Evolutionary conservation across 805 yeast genomes (phyloP).

Genomic region (Komagataella kurtzmanii): DNA sequence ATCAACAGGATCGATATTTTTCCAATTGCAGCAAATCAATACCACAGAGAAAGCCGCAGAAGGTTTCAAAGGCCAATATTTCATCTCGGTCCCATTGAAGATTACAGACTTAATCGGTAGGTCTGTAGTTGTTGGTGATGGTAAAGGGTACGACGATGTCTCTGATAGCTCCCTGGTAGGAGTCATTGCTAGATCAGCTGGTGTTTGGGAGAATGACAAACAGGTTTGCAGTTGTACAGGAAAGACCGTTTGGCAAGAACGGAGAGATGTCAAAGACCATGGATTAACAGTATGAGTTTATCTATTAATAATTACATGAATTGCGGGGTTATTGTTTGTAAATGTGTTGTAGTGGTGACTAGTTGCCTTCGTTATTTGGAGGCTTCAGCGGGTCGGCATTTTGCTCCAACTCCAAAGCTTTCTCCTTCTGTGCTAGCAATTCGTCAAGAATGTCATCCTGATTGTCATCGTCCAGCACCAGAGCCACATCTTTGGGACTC

Average conservation of each 20-base stretch:
- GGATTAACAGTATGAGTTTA: conserved; percentile 26
- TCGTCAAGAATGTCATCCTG: conserved; percentile 1
- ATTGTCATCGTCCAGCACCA: conserved; percentile 10
- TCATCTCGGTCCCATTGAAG: conserved; percentile 29
- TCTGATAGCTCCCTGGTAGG: conserved; percentile 48
- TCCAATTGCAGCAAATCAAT: conserved; percentile 27
- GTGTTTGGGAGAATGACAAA: conserved; percentile 93
- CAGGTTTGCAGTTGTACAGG: conserved; percentile 92
- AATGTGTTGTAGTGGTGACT: neutral
- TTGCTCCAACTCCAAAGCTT: conserved; percentile 1
- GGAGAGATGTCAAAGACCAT: conserved; percentile 55
- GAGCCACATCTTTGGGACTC: neutral
- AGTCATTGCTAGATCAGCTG: conserved; percentile 92
- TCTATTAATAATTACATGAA: conserved; percentile 3
- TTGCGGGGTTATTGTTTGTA: neutral
- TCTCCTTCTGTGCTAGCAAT: neutral
- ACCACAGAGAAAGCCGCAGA: conserved; percentile 19
- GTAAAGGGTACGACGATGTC: conserved; percentile 23
- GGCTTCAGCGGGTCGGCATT: conserved; percentile 8
- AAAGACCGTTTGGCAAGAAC: conserved; percentile 91
- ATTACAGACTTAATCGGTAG: conserved; percentile 62
- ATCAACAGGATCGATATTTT: conserved; percentile 44
- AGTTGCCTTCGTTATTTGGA: conserved; percentile 5
- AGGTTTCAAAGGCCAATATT: conserved; percentile 28
- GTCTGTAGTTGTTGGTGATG: conserved; percentile 29